These are phyloP conservation scores for Symbiodinium natans DNA, from an alignment of 73 alveolate species.

Conservation along the genomic window DNA sequence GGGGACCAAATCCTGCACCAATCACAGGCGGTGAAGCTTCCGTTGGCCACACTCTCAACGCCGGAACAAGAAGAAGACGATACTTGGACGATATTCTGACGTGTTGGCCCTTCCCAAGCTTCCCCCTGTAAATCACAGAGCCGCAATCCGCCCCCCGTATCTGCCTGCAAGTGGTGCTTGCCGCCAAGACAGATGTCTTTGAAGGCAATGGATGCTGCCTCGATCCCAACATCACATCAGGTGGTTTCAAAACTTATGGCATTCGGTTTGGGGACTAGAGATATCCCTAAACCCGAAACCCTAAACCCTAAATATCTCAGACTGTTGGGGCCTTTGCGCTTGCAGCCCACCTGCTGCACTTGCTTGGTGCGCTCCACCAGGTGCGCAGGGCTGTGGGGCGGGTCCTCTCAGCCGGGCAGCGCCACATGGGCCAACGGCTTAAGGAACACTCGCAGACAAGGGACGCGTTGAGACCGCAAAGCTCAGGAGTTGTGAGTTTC, in stretches of 20 bases:
- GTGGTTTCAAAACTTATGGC: neutral
- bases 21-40: neutral
- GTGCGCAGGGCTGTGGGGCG: constrained; percentile 56
- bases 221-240: neutral
- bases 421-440: too few relatives aligned
- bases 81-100: too few relatives aligned
- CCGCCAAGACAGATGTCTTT: constrained; percentile 72
- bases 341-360: constrained; percentile 45
- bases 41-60: too few relatives aligned
- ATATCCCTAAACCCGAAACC: neutral
- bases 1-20: constrained; percentile 56
- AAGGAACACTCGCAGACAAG: too few relatives aligned
- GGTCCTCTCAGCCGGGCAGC: constrained; percentile 3
- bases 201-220: constrained; percentile 85
- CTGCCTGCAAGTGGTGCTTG: constrained; percentile 42
- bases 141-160: too few relatives aligned
- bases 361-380: constrained; percentile 71
- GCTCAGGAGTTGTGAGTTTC: too few relatives aligned
- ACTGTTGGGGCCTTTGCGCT: neutral
- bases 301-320: neutral
- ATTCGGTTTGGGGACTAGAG: neutral
- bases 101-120: too few relatives aligned
- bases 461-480: too few relatives aligned
- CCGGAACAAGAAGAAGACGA: too few relatives aligned
- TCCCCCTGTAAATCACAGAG: neutral